Conservation (phyloP, 345 rosid species). For the Adansonia digitata region DNA sequence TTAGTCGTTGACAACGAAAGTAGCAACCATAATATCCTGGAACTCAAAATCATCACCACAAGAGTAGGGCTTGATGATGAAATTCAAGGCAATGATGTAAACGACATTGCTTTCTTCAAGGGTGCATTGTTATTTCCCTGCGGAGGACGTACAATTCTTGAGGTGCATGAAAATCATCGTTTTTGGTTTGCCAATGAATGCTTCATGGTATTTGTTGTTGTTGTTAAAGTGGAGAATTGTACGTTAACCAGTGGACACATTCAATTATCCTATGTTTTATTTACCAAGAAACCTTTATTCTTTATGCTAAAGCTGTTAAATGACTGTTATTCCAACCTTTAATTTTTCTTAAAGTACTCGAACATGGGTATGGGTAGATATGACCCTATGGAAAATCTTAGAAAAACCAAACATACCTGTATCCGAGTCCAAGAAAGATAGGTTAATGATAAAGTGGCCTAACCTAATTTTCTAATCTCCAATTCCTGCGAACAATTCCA, state of each 20-base stretch:
- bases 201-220: not conserved
- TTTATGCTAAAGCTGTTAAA: not conserved
- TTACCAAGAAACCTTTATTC: not conserved
- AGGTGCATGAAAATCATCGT: constrained; percentile 39
- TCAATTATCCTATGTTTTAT: not conserved
- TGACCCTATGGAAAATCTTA: too few species aligned
- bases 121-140: constrained; percentile 68
- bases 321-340: too few species aligned
- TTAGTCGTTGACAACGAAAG: constrained; percentile 34
- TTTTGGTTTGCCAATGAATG: not conserved
- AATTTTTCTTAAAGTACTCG: too few species aligned
- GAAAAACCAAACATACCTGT: too few species aligned
- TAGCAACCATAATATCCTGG: constrained; percentile 34
- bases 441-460: not conserved
- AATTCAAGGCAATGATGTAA: constrained; percentile 28
- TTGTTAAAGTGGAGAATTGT: not conserved
- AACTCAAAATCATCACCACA: constrained; percentile 76
- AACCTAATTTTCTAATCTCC: not conserved
- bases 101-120: constrained; percentile 37
- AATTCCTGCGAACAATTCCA: not conserved
- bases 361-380: too few species aligned
- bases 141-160: constrained; percentile 56
- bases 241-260: not conserved
- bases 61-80: constrained; percentile 31
- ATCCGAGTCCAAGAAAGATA: too few species aligned